Base-by-base conservation (phyloP, 2,329 filamentous ascomycete species). In the Penicillium sp. region DNA sequence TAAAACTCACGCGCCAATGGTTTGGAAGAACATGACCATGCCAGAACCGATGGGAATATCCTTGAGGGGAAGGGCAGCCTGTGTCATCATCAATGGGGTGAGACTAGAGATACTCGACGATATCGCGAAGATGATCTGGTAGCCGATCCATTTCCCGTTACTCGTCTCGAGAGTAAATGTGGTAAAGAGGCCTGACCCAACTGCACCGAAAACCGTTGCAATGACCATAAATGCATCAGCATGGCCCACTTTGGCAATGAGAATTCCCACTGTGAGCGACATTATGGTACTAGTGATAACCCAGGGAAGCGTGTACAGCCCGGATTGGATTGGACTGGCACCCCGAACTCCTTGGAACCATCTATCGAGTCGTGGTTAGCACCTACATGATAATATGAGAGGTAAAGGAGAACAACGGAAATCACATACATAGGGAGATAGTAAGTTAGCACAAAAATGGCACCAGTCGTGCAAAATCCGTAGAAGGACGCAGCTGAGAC, bases 261-360 rank as follows among this genome's bases (percentile, higher is more conserved):
- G 4, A 70, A 42, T 3, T 13, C 39, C 63, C 19, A 77, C 68
- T 31, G 69, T 75, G 29, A 80, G 74, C 2, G 17, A 29, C 23
- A 29, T 70, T 53, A 72, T 73, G 45, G 81, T 78, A 12, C 19
- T 23, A 21, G 39, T 23, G 21, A 42, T 42, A 13, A 42, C 39
- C 39, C 19, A 23, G 19, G 39, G 39, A 23, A 42, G 39, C 6
- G 21, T 42, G 6, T 23, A 23, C 10, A 42, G 10, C 21, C 78
- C 79, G 6, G 78, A 80, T 42, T 78, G 73, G 38, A 78, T 72
- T 6, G 79, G 78, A 6, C 69, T 71, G 12, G 71, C 71, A 4
- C 71, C 72, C 53, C 77, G 76, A 56, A 81, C 75, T 15, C 76
- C 77, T 62, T 82, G 79, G 62, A 81, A 81, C 72, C 76, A 81